Base-by-base conservation (phyloP, 176 grass and related monocot species). In the Elaeis guineensis region DNA sequence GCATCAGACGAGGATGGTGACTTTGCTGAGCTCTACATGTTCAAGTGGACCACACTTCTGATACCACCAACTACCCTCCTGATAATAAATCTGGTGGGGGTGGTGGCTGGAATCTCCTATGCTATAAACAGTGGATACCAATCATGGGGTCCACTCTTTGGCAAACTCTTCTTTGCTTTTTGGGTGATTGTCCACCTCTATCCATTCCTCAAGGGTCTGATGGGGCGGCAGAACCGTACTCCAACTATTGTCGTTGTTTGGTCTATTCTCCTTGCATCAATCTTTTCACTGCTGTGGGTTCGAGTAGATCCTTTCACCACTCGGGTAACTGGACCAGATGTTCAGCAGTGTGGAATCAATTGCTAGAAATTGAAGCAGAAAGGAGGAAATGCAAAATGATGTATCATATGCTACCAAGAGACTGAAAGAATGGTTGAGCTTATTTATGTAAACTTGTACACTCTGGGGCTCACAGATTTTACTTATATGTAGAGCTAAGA, bases 71-170 rank as follows among this genome's bases (percentile, higher is more conserved):
- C 63, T 0, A 65, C 63, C 49, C 48, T 65, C 26, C 49, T 65
- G 17, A 25, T 65, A 15, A 17, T 65, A 20, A 65, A 65, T 22
- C 49, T 65, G 17, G 63, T 65, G 5, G 63, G 63, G 8, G 63
- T 65, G 5, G 63, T 65, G 17, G 63, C 63, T 21, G 63, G 63
- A 25, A 51, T 65, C 49, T 65, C 63, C 4, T 48, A 65, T 5
- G 63, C 63, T n/a, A 21, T 65, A 49, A 65, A 65, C 63, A 65
- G 49, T 25, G 63, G 63, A 17, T 65, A 65, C 24, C 49, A 65
- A 26, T 48, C 63, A 5, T 65, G 63, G 63, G 63, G 63, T 11
- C 63, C 63, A 1, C 63, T 65, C 11, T 65, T 65, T 26, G 63
- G 63, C 35, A 65, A 65, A 65, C 49, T 65, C 5, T 65, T 65